Evolutionary conservation across 1,139 yeast species (phyloP).

Genomic region (Yamadazyma triangularis): DNA sequence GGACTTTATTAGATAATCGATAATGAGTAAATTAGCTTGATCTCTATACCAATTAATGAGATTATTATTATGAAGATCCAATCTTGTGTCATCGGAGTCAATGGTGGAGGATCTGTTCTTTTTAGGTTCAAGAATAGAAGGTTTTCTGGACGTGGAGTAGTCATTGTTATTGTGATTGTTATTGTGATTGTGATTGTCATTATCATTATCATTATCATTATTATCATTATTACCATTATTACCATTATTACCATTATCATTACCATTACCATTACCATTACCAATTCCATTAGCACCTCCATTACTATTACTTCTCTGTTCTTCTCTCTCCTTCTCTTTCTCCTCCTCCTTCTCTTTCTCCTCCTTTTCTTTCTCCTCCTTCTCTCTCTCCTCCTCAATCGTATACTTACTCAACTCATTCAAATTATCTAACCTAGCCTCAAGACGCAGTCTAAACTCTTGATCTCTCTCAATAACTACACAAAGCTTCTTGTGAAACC

Average conservation of each 20-base stretch:
- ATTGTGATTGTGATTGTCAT: too few species aligned
- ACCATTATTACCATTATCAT: slow-evolving; percentile 4
- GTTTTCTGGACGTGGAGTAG: too few species aligned
- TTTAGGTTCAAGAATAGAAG: too few species aligned
- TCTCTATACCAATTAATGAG: slow-evolving; percentile 56
- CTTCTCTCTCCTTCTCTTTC: slow-evolving; percentile 7
- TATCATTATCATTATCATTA: too few species aligned
- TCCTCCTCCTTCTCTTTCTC: slow-evolving; percentile 6
- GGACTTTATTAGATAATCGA: slow-evolving; percentile 54
- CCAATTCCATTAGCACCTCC: too few species aligned
- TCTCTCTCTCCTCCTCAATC: slow-evolving; percentile 3
- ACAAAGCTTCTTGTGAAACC: slow-evolving; percentile 40
- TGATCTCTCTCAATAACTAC: slow-evolving; percentile 42
- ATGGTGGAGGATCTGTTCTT: too few species aligned
- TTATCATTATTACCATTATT: too few species aligned
- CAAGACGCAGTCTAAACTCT: slow-evolving; percentile 46
- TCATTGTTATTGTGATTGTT: too few species aligned
- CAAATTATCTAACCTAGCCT: slow-evolving; percentile 40
- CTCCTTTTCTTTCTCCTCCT: slow-evolving; percentile 5
- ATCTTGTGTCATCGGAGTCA: slow-evolving; percentile 12
- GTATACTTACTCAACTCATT: slow-evolving; percentile 24
- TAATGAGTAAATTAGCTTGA: slow-evolving; percentile 54
- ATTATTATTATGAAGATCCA: slow-evolving; percentile 38
- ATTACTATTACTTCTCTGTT: too few species aligned
- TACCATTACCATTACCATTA: too few species aligned